Evolutionary conservation across 495 filamentous ascomycete genomes (phyloP), one percentile per base, ranked within the genome.

Genomic region (Neurospora pannonica): DNA sequence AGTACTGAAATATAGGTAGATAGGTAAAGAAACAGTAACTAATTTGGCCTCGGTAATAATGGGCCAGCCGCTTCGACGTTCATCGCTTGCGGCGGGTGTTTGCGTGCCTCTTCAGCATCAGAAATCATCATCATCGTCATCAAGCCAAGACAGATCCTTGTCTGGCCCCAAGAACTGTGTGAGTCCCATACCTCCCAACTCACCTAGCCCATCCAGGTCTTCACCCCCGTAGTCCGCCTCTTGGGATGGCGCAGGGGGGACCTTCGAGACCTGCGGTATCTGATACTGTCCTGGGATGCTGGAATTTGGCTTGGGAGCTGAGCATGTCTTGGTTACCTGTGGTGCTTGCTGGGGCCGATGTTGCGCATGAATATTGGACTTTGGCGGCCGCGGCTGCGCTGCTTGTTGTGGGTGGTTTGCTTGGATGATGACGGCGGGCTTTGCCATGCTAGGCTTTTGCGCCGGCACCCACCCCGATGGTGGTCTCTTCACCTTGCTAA

Each of bases 161-260:
- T 67, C 54, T 4, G 54, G 28, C 38, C 21, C 71, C 74, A 62
- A 70, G 19, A 72, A 71, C 60, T 15, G 21, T n/a, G 31, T 54
- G 24, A 77, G 40, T 34, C 46, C 73, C 2, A 67, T 67, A 8
- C 54, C 54, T 31, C 54, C 73, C 70, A 40, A 19, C 36, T 75
- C 31, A n/a, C 74, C 75, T 4, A 74, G 40, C 37, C 77, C 79
- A 39, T 83, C 82, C 39, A 84, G 72, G n/a, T 81, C 81, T 6
- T 74, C 72, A 8, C 84, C 84, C 7, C 81, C 82, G 15, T 85
- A 85, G 39, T 85, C 83, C 3, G 83, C 84, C 48, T 84, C 83
- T 67, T 85, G 84, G 1, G 84, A 84, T 3, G 79, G 31, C 5
- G 15, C 11, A 17, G 28, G 71, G 67, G 28, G 0, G 15, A 67